A percentile compares a stretch with the other conserved stretches of the same genome.
phyloP scores from a whole-genome alignment of 1,284 basidiomycete species.

The Rhodotorula glutinis region DNA sequence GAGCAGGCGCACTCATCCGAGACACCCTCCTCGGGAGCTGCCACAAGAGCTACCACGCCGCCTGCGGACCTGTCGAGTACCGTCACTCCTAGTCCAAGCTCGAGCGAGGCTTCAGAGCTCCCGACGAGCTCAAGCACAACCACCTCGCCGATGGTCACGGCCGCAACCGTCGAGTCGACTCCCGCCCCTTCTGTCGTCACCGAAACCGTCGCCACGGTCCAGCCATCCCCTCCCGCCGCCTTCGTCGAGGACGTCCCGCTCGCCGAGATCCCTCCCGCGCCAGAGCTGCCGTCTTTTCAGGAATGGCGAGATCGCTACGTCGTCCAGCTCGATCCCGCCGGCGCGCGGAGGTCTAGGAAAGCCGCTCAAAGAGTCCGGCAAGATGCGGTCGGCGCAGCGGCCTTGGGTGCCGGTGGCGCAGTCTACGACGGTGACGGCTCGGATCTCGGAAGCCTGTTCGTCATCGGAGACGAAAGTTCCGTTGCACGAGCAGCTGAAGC shows the following conservation, averaged over 20 bases:
- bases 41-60: too few species aligned
- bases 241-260: conserved; percentile 15
- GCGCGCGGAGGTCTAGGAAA: conserved; percentile 51
- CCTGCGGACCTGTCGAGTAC: too few species aligned
- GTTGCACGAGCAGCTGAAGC: too few species aligned
- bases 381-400: conserved; percentile 34
- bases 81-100: too few species aligned
- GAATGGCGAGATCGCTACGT: conserved; percentile 60
- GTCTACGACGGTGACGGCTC: conserved; percentile 27
- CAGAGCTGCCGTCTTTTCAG: conserved; percentile 75
- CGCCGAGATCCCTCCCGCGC: conserved; percentile 25
- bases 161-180: too few species aligned
- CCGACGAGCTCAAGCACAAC: too few species aligned
- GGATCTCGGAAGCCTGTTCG: conserved; percentile 29
- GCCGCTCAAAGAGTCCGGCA: conserved; percentile 49
- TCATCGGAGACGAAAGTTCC: background rate
- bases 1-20: too few species aligned
- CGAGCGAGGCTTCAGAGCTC: too few species aligned
- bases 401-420: conserved; percentile 27
- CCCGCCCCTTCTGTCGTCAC: too few species aligned
- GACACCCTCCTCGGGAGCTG: too few species aligned
- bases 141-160: too few species aligned
- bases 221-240: background rate
- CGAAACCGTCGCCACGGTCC: background rate
- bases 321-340: conserved; percentile 21